These are phyloP conservation scores for Dillenia suffruticosa DNA, from an alignment of 164 flowering plant species.

Conservation along the genomic window DNA sequence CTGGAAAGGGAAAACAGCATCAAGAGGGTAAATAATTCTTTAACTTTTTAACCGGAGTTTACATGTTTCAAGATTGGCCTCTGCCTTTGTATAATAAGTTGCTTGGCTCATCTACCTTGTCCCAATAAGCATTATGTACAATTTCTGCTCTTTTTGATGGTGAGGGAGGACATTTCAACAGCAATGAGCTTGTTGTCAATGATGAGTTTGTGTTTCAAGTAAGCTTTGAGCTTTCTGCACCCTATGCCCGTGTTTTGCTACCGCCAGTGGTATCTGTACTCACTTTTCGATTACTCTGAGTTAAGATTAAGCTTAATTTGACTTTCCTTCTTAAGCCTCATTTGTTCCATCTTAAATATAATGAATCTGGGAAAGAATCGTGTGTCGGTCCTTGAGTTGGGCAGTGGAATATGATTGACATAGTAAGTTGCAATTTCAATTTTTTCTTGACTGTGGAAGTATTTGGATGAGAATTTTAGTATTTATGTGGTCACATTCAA, in stretches of 20 bases:
- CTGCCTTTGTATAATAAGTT: background rate
- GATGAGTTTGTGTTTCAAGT: constrained; percentile 80
- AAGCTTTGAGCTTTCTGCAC: constrained; percentile 16
- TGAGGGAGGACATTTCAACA: constrained; percentile 21
- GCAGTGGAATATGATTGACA: constrained; percentile 89
- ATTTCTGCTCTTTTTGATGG: constrained; percentile 33
- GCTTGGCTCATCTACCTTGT: background rate
- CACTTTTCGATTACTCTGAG: background rate
- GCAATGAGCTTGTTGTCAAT: constrained; percentile 26
- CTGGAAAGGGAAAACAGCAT: constrained; percentile 28
- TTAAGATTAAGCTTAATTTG: background rate
- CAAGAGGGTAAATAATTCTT: constrained; percentile 21
- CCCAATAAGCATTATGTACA: background rate
- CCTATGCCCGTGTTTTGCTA: constrained; percentile 73
- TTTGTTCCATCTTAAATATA: constrained; percentile 60
- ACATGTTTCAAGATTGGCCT: background rate
- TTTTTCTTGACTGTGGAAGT: background rate
- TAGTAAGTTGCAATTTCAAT: constrained; percentile 33
- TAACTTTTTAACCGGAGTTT: background rate
- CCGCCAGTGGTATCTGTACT: constrained; percentile 55
- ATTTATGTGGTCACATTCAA: background rate
- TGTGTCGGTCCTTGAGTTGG: constrained; percentile 61
- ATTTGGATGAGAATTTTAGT: background rate
- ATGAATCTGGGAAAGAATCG: constrained; percentile 45
- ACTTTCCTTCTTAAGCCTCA: background rate